Conservation (phyloP, 2,329 filamentous ascomycete species). For the Pleurostoma richardsiae region DNA sequence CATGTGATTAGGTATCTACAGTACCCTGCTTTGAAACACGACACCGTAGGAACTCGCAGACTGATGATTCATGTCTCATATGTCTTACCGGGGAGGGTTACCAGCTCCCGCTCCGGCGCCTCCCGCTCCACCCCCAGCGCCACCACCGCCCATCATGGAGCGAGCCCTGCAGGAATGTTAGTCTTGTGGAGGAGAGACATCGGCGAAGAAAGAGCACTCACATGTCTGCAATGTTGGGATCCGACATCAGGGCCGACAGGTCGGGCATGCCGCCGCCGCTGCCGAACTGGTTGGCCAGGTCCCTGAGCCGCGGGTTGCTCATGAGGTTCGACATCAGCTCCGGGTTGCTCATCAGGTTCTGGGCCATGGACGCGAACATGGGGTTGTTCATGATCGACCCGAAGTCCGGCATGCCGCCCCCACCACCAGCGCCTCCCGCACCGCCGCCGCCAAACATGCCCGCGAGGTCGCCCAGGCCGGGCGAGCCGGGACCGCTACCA, state of each 20-base stretch:
- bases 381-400: slow-evolving; percentile 90
- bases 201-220: slow-evolving; percentile 43
- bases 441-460: slow-evolving; percentile 66
- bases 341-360: slow-evolving; percentile 96
- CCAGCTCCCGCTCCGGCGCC: no score
- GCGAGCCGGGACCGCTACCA: slow-evolving; percentile 54
- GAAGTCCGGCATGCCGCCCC: slow-evolving; percentile 83
- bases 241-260: slow-evolving; percentile 78
- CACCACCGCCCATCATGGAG: slow-evolving; percentile 27
- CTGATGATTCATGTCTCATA: no score
- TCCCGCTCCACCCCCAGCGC: slow-evolving; percentile 12
- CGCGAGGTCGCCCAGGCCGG: slow-evolving; percentile 65
- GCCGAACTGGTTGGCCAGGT: slow-evolving; percentile 80
- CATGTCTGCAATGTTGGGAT: slow-evolving; percentile 90
- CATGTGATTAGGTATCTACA: no score
- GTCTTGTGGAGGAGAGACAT: neutral
- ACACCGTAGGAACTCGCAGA: no score
- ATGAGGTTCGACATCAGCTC: slow-evolving; percentile 88
- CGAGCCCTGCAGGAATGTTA: slow-evolving; percentile 13
- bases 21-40: no score
- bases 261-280: slow-evolving; percentile 85
- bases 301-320: slow-evolving; percentile 82
- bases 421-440: slow-evolving; percentile 50
- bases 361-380: slow-evolving; percentile 96
- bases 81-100: no score